Evolutionary conservation across 2,329 filamentous ascomycete species (phyloP), one percentile per base, ranked within the genome.

Genomic region (Arthrocladium fulminans): DNA sequence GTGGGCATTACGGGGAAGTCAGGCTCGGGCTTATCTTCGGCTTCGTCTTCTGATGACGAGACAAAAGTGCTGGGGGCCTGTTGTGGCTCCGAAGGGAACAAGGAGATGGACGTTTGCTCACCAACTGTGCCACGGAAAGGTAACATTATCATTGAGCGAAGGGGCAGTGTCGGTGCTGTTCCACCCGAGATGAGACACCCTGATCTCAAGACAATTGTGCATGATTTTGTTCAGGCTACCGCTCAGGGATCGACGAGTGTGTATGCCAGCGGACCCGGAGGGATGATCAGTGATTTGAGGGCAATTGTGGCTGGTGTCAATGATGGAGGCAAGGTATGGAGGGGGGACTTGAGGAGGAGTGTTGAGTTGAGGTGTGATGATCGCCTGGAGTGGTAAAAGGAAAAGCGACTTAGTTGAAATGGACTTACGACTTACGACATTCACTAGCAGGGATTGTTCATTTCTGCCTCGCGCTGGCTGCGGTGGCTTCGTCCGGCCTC

Each of bases 341-440:
- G 63, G 47, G 77, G 79, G 0, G 69, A 81, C 19, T 73, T 74
- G 56, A 68, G 70, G 30, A 76, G 68, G 41, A 73, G 81, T 58
- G 77, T 83, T 2, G 62, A 67, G 41, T 64, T 83, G 27, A 64
- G 77, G 24, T 79, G 75, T 59, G 80, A 83, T 61, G 77, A 82
- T 64, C 70, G 80, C 37, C 61, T 82, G 51, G 76, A 62, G 61
- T 55, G 54, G 54, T 58, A 41, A 45, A 51, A 24, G 6, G 15
- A 8, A 4, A 8, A n/a, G 32, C 6, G 32, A n/a, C 4, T 9
- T n/a, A 5, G 6, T 35, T 35, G 27, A 13, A 7, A 7, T 7
- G 7, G 27, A 29, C 13, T 29, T 29, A 29, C 7, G 27, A 29
- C n/a, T n/a, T n/a, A n/a, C n/a, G n/a, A n/a, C n/a, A n/a, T n/a